These are phyloP conservation scores for Mucor irregularis DNA, from an alignment of 371 early-diverging fungal species.

Conservation along the genomic window DNA sequence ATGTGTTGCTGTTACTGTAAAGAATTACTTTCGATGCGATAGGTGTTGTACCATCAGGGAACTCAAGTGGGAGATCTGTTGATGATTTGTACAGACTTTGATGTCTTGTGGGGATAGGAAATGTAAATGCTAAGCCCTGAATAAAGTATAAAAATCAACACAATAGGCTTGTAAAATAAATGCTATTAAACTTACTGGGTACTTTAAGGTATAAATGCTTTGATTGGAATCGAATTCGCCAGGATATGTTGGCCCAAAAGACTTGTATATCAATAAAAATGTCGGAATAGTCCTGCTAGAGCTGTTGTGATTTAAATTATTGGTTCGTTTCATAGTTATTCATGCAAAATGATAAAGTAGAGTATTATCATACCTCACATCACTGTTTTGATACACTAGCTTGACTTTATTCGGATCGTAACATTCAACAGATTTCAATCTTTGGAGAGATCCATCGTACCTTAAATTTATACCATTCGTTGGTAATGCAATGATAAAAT, in stretches of 20 bases:
- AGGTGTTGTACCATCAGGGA: constrained; percentile 79
- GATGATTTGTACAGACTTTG: constrained; percentile 49
- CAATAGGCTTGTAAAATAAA: background rate
- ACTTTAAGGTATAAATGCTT: constrained; percentile 64
- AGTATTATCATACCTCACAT: constrained; percentile 58
- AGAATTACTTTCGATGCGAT: constrained; percentile 65
- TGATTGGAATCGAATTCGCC: constrained; percentile 61
- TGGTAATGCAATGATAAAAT: constrained; percentile 64
- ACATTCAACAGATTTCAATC: constrained; percentile 64
- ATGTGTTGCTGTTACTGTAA: constrained; percentile 46
- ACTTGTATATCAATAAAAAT: constrained; percentile 64
- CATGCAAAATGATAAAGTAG: background rate
- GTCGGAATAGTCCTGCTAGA: constrained; percentile 69
- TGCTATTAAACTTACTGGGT: constrained; percentile 60
- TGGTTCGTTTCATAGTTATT: background rate
- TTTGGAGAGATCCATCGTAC: constrained; percentile 64
- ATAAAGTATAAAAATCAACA: background rate
- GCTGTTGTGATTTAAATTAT: constrained; percentile 35
- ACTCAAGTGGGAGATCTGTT: constrained; percentile 66
- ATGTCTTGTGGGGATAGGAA: constrained; percentile 68
- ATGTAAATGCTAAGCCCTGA: constrained; percentile 72
- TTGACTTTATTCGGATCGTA: constrained; percentile 62
- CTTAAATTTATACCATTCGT: constrained; percentile 63
- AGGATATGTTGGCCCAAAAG: constrained; percentile 74
- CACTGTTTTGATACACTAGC: constrained; percentile 63